A percentile compares a stretch with the other conserved stretches of the same genome.
Conservation (phyloP, 1,284 basidiomycete genomes). For the Rhodofomes roseus region DNA sequence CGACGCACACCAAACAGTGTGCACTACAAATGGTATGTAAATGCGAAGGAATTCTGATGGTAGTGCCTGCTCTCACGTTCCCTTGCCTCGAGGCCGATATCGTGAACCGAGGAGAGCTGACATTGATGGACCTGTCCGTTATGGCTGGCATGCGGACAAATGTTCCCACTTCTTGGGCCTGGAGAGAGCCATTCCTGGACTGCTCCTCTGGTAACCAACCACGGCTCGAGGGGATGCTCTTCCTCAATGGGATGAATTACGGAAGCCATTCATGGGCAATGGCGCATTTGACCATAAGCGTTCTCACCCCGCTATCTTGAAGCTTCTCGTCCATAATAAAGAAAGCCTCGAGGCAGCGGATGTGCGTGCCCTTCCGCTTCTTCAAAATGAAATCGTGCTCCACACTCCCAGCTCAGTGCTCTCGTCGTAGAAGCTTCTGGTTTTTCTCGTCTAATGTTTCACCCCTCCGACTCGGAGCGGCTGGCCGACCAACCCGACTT, state of each 20-base stretch:
- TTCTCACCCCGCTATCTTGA: slow-evolving; percentile 1
- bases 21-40: not conserved
- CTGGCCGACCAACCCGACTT: not conserved
- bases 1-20: not conserved
- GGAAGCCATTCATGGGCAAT: not conserved
- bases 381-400: not conserved
- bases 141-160: not conserved
- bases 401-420: not conserved
- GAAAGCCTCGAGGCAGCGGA: slow-evolving; percentile 1
- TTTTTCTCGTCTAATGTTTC: not conserved
- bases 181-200: not conserved
- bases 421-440: not conserved
- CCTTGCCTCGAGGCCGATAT: slow-evolving; percentile 19
- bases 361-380: not conserved
- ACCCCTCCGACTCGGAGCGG: not conserved
- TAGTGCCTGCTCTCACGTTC: slow-evolving; percentile 6
- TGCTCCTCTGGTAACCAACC: not conserved
- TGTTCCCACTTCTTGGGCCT: not conserved
- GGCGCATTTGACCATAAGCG: not conserved
- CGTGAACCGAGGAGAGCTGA: slow-evolving; percentile 10
- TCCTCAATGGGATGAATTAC: not conserved
- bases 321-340: not conserved
- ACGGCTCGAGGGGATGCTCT: not conserved
- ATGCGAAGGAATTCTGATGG: not conserved
- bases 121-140: not conserved